These are phyloP conservation scores for Chernovozyma aurita DNA, from an alignment of 1,139 yeast genomes.

Conservation along the genomic window DNA sequence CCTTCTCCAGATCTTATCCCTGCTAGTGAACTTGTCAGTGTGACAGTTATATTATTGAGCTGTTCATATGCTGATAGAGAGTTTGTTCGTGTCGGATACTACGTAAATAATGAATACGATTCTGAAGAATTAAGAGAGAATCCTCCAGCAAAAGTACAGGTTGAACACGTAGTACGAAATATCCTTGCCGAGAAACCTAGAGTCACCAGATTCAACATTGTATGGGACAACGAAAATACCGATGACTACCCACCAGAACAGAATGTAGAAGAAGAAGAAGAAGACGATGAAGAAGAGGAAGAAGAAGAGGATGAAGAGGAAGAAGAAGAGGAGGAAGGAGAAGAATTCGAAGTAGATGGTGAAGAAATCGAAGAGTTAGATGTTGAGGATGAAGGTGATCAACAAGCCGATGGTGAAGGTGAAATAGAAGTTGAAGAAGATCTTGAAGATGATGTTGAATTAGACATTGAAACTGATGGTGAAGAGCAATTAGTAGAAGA, in stretches of 20 bases:
- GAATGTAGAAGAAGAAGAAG: slow-evolving; percentile 48
- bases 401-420: slow-evolving; percentile 9
- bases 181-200: slow-evolving; percentile 96
- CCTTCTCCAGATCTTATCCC: slow-evolving; percentile 96
- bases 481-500: slow-evolving; percentile 4
- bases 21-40: slow-evolving; percentile 90
- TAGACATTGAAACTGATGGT: slow-evolving; percentile 9
- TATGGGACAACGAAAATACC: slow-evolving; percentile 75
- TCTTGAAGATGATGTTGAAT: slow-evolving; percentile 10
- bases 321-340: slow-evolving; percentile 53
- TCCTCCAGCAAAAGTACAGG: slow-evolving; percentile 92
- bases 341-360: slow-evolving; percentile 29
- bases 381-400: slow-evolving; percentile 21
- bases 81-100: slow-evolving; percentile 94
- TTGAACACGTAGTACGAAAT: slow-evolving; percentile 90
- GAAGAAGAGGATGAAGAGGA: slow-evolving; percentile 57
- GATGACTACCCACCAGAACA: slow-evolving; percentile 70
- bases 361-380: slow-evolving; percentile 35
- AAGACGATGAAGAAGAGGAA: slow-evolving; percentile 47
- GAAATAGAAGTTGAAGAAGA: slow-evolving; percentile 8
- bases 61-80: slow-evolving; percentile 93
- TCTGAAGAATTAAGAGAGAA: slow-evolving; percentile 87
- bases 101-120: slow-evolving; percentile 95
- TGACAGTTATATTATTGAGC: slow-evolving; percentile 86
- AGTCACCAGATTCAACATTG: slow-evolving; percentile 92